Conservation (phyloP, 371 early-diverging fungal species). For the Mucor circinelloides region DNA sequence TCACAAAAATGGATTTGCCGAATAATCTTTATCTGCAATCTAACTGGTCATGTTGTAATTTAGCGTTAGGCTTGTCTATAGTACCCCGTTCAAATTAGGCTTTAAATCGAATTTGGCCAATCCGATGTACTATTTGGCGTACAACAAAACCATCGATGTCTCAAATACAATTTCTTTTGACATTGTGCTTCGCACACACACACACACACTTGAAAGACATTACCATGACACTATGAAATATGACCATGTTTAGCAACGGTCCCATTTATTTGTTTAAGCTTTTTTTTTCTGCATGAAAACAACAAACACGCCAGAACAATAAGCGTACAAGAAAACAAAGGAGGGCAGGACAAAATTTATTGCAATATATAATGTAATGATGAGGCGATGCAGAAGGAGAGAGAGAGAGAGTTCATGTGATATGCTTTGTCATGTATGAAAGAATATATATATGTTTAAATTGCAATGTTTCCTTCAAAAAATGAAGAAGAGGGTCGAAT, state of each 20-base stretch:
- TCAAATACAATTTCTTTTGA: not conserved
- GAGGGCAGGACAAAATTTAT: not conserved
- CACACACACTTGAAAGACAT: not conserved
- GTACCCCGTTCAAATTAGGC: not conserved
- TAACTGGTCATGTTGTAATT: not conserved
- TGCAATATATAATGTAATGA: not conserved
- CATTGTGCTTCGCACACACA: not conserved
- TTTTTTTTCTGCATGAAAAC: not conserved
- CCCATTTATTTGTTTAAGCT: not conserved
- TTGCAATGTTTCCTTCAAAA: constrained; percentile 14
- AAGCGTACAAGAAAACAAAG: not conserved
- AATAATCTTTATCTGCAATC: not conserved
- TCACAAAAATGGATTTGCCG: not conserved
- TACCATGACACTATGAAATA: not conserved
- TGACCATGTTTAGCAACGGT: not conserved
- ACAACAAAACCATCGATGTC: not conserved
- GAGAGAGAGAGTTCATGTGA: not conserved
- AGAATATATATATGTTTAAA: not conserved
- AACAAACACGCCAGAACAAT: not conserved
- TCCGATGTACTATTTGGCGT: not conserved
- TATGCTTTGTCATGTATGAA: not conserved
- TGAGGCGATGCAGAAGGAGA: not conserved
- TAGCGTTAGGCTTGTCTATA: not conserved
- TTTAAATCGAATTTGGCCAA: not conserved
- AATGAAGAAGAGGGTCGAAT: constrained; percentile 12